Evolutionary conservation across 2,329 filamentous ascomycete species (phyloP).

Genomic region (Stylonectria norvegica): DNA sequence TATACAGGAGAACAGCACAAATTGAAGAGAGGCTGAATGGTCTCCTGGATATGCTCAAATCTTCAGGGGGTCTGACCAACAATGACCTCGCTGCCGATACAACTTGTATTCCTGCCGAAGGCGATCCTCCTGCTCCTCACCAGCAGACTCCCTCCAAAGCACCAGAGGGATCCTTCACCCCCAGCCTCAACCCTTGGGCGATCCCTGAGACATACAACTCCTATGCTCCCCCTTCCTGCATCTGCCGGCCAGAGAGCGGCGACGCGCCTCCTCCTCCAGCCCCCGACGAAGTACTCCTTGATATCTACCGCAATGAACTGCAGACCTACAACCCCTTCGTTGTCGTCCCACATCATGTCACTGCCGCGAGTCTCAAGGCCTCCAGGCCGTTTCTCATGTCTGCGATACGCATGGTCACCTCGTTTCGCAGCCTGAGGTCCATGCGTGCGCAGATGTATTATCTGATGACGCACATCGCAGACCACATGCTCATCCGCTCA

Average conservation of each 20-base stretch:
- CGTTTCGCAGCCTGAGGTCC: slow-evolving; percentile 43
- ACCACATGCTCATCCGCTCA: slow-evolving; percentile 47
- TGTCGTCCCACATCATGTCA: slow-evolving; percentile 35
- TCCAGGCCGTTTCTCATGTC: slow-evolving; percentile 47
- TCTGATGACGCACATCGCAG: slow-evolving; percentile 44
- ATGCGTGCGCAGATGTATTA: slow-evolving; percentile 50
- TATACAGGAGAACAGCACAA: slow-evolving; percentile 44
- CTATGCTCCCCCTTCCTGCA: slow-evolving; percentile 44
- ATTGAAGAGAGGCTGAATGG: slow-evolving; percentile 49
- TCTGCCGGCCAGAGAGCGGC: slow-evolving; percentile 43
- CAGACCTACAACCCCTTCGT: slow-evolving; percentile 48
- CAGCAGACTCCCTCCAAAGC: slow-evolving; percentile 24
- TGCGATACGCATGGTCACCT: slow-evolving; percentile 49
- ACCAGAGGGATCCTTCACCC: slow-evolving; percentile 9
- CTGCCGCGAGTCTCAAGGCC: slow-evolving; percentile 35
- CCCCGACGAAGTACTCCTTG: slow-evolving; percentile 45
- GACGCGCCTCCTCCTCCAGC: slow-evolving; percentile 40
- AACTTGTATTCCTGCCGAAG: slow-evolving; percentile 27
- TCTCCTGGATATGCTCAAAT: slow-evolving; percentile 45
- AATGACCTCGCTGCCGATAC: slow-evolving; percentile 23
- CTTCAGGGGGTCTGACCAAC: slow-evolving; percentile 36
- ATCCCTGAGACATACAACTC: slow-evolving; percentile 45
- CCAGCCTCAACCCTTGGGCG: slow-evolving; percentile 22
- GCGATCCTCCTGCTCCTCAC: slow-evolving; percentile 22
- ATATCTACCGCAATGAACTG: slow-evolving; percentile 42